phyloP scores from a whole-genome alignment of 2,329 filamentous ascomycete genomes.

The Beauveria bassiana region DNA sequence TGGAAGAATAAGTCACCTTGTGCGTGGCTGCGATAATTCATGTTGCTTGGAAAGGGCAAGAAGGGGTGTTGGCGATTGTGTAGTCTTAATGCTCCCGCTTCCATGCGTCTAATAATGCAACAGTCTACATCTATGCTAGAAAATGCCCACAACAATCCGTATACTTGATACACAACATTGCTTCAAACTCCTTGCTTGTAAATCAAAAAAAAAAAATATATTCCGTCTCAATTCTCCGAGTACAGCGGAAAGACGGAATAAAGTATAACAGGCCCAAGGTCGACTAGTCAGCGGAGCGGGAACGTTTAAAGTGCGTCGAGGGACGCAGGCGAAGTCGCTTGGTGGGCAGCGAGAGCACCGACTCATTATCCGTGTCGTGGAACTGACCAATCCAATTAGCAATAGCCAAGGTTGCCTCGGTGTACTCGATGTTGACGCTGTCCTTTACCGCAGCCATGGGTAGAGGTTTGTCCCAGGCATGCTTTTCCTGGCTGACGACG shows the following conservation, averaged over 20 bases:
- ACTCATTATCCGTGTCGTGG: conserved; percentile 29
- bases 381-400: conserved; percentile 33
- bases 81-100: background rate
- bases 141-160: background rate
- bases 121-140: background rate
- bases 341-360: conserved; percentile 26
- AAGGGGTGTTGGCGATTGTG: background rate
- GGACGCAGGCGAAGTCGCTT: conserved; percentile 25
- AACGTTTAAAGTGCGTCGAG: conserved; percentile 5
- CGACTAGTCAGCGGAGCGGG: conserved; percentile 1
- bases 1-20: too few species aligned
- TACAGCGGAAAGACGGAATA: background rate
- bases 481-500: conserved; percentile 37
- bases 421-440: conserved; percentile 38
- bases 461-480: conserved; percentile 42
- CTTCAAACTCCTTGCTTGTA: conserved; percentile 1
- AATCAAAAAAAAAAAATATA: background rate
- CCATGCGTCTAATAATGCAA: background rate
- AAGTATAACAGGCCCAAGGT: background rate
- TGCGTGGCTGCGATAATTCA: too few species aligned
- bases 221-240: background rate
- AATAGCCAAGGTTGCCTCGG: conserved; percentile 33
- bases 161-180: background rate
- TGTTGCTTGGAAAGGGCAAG: too few species aligned
- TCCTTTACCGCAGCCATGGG: conserved; percentile 34